Evolutionary conservation across 495 filamentous ascomycete species (phyloP).

Genomic region (Hyphodiscus hymeniophilus): DNA sequence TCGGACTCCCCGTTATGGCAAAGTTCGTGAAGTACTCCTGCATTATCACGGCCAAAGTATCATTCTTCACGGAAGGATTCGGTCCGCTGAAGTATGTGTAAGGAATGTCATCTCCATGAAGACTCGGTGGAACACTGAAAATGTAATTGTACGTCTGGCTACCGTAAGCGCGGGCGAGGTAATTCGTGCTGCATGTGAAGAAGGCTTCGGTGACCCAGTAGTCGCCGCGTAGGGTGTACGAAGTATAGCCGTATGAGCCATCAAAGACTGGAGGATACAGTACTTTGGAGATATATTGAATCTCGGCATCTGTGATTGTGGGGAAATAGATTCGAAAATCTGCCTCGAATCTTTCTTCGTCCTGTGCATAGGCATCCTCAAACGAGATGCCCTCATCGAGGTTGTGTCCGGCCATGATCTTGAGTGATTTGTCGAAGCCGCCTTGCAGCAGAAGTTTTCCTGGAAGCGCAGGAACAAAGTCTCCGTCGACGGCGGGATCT

Average conservation of each 20-base stretch:
- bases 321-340: constrained; percentile 52
- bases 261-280: constrained; percentile 28
- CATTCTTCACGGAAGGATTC: constrained; percentile 11
- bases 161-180: constrained; percentile 22
- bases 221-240: constrained; percentile 28
- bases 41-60: constrained; percentile 36
- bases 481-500: constrained; percentile 47
- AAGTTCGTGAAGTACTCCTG: constrained; percentile 57
- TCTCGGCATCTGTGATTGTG: constrained; percentile 27
- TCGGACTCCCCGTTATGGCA: constrained; percentile 28
- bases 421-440: constrained; percentile 43
- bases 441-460: constrained; percentile 47
- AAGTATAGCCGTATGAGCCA: constrained; percentile 34
- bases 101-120: constrained; percentile 43
- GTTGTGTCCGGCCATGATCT: constrained; percentile 52
- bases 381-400: constrained; percentile 39
- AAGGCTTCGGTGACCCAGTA: constrained; percentile 29
- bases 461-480: constrained; percentile 48
- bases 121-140: constrained; percentile 52
- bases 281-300: constrained; percentile 3
- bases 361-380: constrained; percentile 2
- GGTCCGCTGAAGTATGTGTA: constrained; percentile 49
- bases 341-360: constrained; percentile 34
- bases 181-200: constrained; percentile 44
- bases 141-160: constrained; percentile 44